These are phyloP conservation scores for Mycena amicta DNA, from an alignment of 768 basidiomycete genomes.

Conservation along the genomic window DNA sequence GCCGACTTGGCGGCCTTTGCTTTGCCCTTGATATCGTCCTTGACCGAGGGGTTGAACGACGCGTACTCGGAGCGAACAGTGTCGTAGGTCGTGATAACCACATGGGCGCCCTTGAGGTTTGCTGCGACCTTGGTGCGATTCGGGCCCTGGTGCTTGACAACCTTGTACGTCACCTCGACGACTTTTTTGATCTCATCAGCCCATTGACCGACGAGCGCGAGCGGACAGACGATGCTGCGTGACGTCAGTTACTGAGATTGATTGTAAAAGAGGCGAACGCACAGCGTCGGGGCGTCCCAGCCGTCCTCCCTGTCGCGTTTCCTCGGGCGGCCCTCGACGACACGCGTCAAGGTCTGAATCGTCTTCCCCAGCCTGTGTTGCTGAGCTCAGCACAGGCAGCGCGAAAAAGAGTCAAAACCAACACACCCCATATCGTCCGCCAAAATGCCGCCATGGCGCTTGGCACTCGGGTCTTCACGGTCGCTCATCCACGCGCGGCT, in stretches of 20 bases:
- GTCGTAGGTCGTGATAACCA: slow-evolving; percentile 88
- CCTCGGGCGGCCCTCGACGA: slow-evolving; percentile 77
- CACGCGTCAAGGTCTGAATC: slow-evolving; percentile 85
- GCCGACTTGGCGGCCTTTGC: slow-evolving; percentile 40
- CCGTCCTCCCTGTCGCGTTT: slow-evolving; percentile 73
- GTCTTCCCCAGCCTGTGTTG: slow-evolving; percentile 89
- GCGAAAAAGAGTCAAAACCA: neutral
- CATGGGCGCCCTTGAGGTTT: slow-evolving; percentile 55
- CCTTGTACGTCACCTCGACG: slow-evolving; percentile 57
- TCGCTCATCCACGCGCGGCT: slow-evolving; percentile 88
- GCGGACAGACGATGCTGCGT: slow-evolving; percentile 80
- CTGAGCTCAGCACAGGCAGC: too few relatives aligned
- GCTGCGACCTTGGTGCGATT: slow-evolving; percentile 65
- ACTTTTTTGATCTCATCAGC: slow-evolving; percentile 79
- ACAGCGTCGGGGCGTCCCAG: slow-evolving; percentile 75
- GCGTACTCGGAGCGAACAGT: slow-evolving; percentile 81
- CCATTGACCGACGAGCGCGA: slow-evolving; percentile 91
- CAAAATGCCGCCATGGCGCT: slow-evolving; percentile 83
- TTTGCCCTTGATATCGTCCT: slow-evolving; percentile 57
- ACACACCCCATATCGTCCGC: slow-evolving; percentile 88
- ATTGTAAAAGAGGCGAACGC: slow-evolving; percentile 27
- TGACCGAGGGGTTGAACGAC: slow-evolving; percentile 48
- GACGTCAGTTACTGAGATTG: slow-evolving; percentile 2
- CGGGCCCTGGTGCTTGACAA: slow-evolving; percentile 84
- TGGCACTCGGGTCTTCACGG: slow-evolving; percentile 68